These are phyloP conservation scores for Omphalea diandra DNA, from an alignment of 441 rosid species.

Conservation along the genomic window DNA sequence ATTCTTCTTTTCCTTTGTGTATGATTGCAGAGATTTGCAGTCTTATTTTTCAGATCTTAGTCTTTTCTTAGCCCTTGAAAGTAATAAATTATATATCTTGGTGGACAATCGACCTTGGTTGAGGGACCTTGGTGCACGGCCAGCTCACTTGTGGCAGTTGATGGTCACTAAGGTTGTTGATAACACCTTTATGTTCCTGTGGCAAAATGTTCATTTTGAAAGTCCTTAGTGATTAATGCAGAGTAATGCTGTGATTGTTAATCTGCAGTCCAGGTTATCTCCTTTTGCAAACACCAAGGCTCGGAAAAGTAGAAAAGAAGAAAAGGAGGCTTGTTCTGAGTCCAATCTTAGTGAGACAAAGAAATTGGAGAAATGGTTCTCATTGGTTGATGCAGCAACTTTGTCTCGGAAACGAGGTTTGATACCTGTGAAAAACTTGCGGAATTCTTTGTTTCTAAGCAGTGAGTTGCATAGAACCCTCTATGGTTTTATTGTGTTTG, in stretches of 20 bases:
- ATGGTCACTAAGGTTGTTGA: constrained; percentile 91
- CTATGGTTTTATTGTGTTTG: constrained; percentile 90
- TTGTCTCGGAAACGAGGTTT: constrained; percentile 54
- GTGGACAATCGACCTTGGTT: constrained; percentile 96
- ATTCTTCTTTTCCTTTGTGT: constrained; percentile 6
- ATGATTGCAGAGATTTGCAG: constrained; percentile 85
- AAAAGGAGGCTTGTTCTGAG: constrained; percentile 38
- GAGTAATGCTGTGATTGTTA: constrained; percentile 25
- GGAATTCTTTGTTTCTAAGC: constrained; percentile 53
- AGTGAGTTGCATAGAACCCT: constrained; percentile 71
- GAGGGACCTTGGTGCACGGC: constrained; percentile 53
- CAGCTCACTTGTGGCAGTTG: constrained; percentile 87
- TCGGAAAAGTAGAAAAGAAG: constrained; percentile 48
- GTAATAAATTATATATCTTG: constrained; percentile 74
- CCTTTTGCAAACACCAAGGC: constrained; percentile 91
- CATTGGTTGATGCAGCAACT: constrained; percentile 56
- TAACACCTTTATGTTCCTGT: background rate
- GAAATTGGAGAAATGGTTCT: constrained; percentile 64
- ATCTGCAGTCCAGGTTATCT: constrained; percentile 84
- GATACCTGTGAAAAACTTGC: constrained; percentile 69
- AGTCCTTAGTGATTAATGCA: background rate
- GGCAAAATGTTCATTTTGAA: background rate
- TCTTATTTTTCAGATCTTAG: constrained; percentile 90
- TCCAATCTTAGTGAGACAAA: constrained; percentile 34
- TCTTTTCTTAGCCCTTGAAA: constrained; percentile 72